Base-by-base conservation (phyloP, 2,329 filamentous ascomycete genomes). In the Hypomyces rosellus region DNA sequence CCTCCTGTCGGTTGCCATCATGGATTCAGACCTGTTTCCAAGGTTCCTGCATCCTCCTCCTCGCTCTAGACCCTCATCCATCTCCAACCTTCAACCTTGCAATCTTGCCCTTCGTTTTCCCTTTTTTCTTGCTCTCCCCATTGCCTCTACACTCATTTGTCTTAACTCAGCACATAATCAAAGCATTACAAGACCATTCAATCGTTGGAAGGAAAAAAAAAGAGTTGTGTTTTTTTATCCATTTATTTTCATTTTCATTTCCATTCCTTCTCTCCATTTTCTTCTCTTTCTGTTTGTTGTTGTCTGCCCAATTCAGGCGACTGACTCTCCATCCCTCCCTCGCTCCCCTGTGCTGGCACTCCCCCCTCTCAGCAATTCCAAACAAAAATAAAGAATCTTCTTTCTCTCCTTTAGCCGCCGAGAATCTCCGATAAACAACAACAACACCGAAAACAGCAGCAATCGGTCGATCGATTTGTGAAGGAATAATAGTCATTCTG, bases 111-210 rank as follows among this genome's bases (percentile, higher is more conserved):
- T 47, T 22, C 11, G 34, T 50, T 46, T 41, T 20, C 18, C 22
- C 37, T 30, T 44, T 14, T 34, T 48, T 5, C 45, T 34, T 48
- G 16, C 45, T 44, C 20, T n/a, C 22, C 45, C 41, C 18, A 45
- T 43, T 34, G 20, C 37, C 14, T 45, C 30, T 46, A 5, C 34
- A 36, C 48, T 45, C 48, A 34, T 33, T 50, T 43, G 48, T 50
- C 45, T 39, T 39, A 30, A 30, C 4, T 30, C 25, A 30, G 6
- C 25, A 30, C 25, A 45, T 34, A 33, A 18, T 45, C 25, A 30
- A 30, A 45, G 33, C n/a, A 42, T 13, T 5, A 42, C 40, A 22
- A 42, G 15, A 25, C 11, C 45, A 37, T 48, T 48, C 49, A 51
- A 41, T 51, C 45, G 49, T 43, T 51, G 41, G 16, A 30, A 20